Base-by-base conservation (phyloP, 306 rosid genomes). In the Citrullus mucosospermus region DNA sequence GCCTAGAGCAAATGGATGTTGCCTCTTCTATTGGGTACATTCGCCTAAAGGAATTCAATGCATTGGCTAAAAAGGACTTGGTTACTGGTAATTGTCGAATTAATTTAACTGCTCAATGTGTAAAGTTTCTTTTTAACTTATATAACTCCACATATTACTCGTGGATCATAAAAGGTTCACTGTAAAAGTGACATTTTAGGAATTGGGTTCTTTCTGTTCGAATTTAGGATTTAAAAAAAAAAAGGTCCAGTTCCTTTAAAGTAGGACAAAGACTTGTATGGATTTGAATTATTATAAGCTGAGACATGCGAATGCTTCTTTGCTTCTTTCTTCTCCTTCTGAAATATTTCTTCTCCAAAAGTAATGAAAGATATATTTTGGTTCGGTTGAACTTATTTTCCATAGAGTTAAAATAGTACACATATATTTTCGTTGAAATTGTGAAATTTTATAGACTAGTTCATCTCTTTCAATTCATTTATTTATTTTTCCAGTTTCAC, bases 11-110 rank as follows among this genome's bases (percentile, higher is more conserved):
- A 85, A 78, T 81, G 46, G 96, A 90, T 43, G 89, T 82, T 56
- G 82, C 86, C 82, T 25, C 90, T 60, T 86, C 88, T 77, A 89
- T 91, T 78, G 98, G 98, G 60, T 95, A 95, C 84, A 76, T 90
- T 65, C 96, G 91, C 61, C 89, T 95, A 55, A 95, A 92, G 85
- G 98, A 95, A 92, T 92, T 95, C 85, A 95, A 95, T 88, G 96
- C 96, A 66, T 87, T 95, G 90, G 98, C 98, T 59, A 88, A 87
- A 89, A 95, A 95, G 83, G 96, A 95, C 88, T 84, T 91, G 84
- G 89, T 80, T 65, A 92, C 66, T n/a, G 98, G 98, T 95, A 81
- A 82, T 70, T 81, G 16, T 85, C 74, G 79, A 78, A 50, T 10
- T 32, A 75, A 74, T 77, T 78, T 7, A 62, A 69, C 41, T 16